Percentiles rank a stretch among this genome's conserved stretches.
phyloP scores from a whole-genome alignment of 2,329 filamentous ascomycete species.

The Stromatinia cepivora region DNA sequence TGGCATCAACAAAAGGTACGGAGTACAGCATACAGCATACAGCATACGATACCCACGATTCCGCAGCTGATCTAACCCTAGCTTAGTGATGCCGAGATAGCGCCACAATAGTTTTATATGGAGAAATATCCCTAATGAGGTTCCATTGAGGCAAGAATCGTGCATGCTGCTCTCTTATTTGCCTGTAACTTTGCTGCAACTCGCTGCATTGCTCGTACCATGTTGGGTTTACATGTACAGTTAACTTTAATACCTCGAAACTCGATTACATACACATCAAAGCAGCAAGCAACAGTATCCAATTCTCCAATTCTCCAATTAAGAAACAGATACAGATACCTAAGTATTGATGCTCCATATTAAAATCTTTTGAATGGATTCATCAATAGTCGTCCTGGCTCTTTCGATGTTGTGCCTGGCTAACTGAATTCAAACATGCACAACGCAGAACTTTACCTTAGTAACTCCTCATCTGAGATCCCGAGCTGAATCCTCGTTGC shows the following conservation, averaged over 20 bases:
- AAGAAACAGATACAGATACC: not conserved
- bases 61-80: not conserved
- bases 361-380: slow-evolving; percentile 4
- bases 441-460: not conserved
- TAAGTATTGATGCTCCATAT: not conserved
- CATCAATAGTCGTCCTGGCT: not conserved
- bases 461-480: not conserved
- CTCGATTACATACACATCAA: not conserved
- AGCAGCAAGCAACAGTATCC: not conserved
- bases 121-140: slow-evolving; percentile 6
- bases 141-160: slow-evolving; percentile 3
- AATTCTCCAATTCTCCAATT: slow-evolving; percentile 5
- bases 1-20: not conserved
- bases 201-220: slow-evolving; percentile 12
- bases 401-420: slow-evolving; percentile 7
- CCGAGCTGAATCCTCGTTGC: slow-evolving; percentile 8
- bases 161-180: not conserved
- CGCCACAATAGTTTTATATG: slow-evolving; percentile 11
- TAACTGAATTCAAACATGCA: slow-evolving; percentile 2
- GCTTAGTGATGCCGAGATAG: slow-evolving; percentile 11
- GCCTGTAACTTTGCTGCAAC: not conserved
- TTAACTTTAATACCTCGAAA: not conserved
- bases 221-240: slow-evolving; percentile 5
- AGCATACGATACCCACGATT: not conserved
- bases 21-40: not conserved